phyloP scores from a whole-genome alignment of 2,329 filamentous ascomycete species.

The Fusarium lateritium region DNA sequence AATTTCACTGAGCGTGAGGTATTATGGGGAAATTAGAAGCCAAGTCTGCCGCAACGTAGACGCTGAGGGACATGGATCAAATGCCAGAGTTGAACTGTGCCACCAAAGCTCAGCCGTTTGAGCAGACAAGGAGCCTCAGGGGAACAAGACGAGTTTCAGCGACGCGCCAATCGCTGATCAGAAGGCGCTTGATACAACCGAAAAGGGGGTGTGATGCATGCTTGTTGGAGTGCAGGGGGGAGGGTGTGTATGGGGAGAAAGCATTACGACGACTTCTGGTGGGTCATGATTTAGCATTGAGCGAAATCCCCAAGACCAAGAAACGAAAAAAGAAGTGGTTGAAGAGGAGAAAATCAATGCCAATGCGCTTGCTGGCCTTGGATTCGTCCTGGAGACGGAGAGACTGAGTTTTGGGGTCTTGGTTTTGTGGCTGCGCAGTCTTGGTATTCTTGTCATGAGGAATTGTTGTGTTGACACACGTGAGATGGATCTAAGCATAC shows the following conservation, averaged over 20 bases:
- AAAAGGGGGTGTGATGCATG: conserved; percentile 22
- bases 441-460: conserved; percentile 16
- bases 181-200: conserved; percentile 22
- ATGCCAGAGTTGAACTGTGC: conserved; percentile 18
- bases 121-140: conserved; percentile 25
- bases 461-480: conserved; percentile 17
- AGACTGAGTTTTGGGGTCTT: background rate
- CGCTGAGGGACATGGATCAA: conserved; percentile 9
- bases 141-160: conserved; percentile 34
- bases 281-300: conserved; percentile 29
- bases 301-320: conserved; percentile 23
- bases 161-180: conserved; percentile 40
- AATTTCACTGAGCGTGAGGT: too few relatives aligned
- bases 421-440: conserved; percentile 34
- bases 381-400: conserved; percentile 14
- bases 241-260: conserved; percentile 17
- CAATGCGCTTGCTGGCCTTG: conserved; percentile 23
- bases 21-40: too few relatives aligned
- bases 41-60: background rate
- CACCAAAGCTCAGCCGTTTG: conserved; percentile 10
- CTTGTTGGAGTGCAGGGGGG: background rate
- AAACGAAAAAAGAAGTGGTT: conserved; percentile 15
- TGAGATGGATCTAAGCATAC: conserved; percentile 16
- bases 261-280: conserved; percentile 43
- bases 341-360: conserved; percentile 6